phyloP scores from a whole-genome alignment of 192 early-diverging fungal genomes.

The Mycoemilia scoparia region DNA sequence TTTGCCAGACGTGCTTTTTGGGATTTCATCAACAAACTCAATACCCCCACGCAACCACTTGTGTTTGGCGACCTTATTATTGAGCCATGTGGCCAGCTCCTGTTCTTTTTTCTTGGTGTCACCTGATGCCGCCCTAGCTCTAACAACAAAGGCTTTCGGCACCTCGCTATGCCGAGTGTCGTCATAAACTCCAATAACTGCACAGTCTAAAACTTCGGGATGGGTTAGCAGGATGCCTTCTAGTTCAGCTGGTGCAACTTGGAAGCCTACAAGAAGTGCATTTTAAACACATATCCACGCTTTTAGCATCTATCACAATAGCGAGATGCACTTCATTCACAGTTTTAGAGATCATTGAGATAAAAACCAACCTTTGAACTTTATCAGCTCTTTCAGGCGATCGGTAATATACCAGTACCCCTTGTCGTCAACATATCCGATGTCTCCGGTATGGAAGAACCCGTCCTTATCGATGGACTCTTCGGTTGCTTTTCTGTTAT shows the following conservation, averaged over 20 bases:
- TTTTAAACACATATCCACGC: conserved; percentile 19
- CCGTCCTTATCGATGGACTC: conserved; percentile 54
- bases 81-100: conserved; percentile 34
- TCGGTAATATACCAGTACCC: conserved; percentile 46
- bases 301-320: conserved; percentile 14
- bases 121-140: no score
- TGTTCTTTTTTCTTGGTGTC: conserved; percentile 5
- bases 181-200: conserved; percentile 46
- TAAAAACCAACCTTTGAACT: conserved; percentile 54
- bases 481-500: conserved; percentile 57
- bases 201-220: conserved; percentile 43
- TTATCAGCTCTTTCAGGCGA: conserved; percentile 83
- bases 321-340: conserved; percentile 29
- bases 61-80: conserved; percentile 40
- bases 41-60: conserved; percentile 69
- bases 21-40: conserved; percentile 47
- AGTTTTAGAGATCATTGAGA: conserved; percentile 25
- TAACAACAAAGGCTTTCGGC: conserved; percentile 64
- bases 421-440: conserved; percentile 46
- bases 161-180: conserved; percentile 44
- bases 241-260: conserved; percentile 77
- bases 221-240: conserved; percentile 58
- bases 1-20: conserved; percentile 68
- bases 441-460: conserved; percentile 71
- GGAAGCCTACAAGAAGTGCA: conserved; percentile 42